Evolutionary conservation across 257 asterid genomes (phyloP).

Genomic region (Przewalskia tangutica): DNA sequence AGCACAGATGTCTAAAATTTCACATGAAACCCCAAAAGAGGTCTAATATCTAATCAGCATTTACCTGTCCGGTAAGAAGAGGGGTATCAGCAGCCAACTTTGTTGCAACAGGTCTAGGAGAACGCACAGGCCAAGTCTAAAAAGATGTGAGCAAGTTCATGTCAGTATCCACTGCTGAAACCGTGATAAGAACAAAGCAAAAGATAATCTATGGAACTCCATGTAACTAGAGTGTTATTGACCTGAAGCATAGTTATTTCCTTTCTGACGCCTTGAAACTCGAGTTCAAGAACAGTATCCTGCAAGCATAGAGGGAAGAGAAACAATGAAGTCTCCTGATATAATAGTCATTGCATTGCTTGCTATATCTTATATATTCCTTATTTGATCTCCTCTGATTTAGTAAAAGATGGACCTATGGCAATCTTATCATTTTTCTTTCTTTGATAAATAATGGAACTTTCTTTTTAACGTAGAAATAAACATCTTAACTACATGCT

Average conservation of each 20-base stretch:
- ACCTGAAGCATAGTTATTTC: slow-evolving; percentile 98
- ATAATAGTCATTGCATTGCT: background rate
- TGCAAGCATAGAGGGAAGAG: slow-evolving; percentile 28
- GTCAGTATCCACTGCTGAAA: slow-evolving; percentile 5
- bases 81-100: slow-evolving; percentile 99
- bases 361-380: background rate
- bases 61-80: slow-evolving; percentile 98
- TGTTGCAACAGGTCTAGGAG: slow-evolving; percentile 94
- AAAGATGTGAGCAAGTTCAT: slow-evolving; percentile 13
- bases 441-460: background rate
- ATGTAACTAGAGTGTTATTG: background rate
- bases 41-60: background rate
- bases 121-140: slow-evolving; percentile 96
- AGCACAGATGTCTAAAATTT: background rate
- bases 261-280: slow-evolving; percentile 95
- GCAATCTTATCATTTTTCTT: background rate
- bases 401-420: background rate
- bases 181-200: background rate
- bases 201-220: background rate
- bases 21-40: slow-evolving; percentile 3
- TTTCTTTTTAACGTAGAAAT: background rate
- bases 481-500: background rate
- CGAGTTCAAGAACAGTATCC: slow-evolving; percentile 99
- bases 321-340: background rate
- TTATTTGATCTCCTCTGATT: background rate